Evolutionary conservation across 2,329 filamentous ascomycete genomes (phyloP).

Genomic region (Stagonosporopsis tanaceti): DNA sequence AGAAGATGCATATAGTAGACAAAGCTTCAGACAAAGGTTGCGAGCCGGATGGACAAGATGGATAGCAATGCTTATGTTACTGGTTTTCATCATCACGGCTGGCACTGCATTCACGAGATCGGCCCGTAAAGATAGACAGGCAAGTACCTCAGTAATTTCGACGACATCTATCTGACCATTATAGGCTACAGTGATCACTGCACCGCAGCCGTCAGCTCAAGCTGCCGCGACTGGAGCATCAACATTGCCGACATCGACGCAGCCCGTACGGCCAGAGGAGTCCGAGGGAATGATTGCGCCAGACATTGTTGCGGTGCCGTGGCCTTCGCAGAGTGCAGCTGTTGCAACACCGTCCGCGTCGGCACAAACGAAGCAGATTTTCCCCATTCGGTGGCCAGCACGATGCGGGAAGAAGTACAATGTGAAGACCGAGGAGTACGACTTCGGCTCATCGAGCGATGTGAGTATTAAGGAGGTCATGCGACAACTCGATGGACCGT

Average conservation of each 20-base stretch:
- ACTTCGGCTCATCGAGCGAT: constrained; percentile 34
- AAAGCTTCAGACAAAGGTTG: constrained; percentile 31
- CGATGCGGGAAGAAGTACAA: constrained; percentile 46
- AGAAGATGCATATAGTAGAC: constrained; percentile 32
- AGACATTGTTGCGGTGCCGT: constrained; percentile 15
- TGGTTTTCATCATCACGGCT: constrained; percentile 36
- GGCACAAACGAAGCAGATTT: constrained; percentile 29
- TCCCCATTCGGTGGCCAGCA: constrained; percentile 48
- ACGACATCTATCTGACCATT: neutral
- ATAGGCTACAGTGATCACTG: constrained; percentile 5
- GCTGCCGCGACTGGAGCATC: constrained; percentile 18
- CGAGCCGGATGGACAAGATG: constrained; percentile 34
- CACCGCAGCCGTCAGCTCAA: constrained; percentile 22
- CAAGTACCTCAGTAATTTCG: constrained; percentile 10
- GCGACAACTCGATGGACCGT: constrained; percentile 42
- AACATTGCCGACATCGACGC: constrained; percentile 16
- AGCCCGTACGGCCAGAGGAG: constrained; percentile 2
- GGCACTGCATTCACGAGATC: constrained; percentile 29
- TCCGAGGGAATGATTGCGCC: constrained; percentile 15
- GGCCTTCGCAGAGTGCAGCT: constrained; percentile 26
- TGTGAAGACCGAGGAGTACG: constrained; percentile 40
- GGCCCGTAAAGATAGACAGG: constrained; percentile 29
- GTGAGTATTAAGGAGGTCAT: constrained; percentile 42
- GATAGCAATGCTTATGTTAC: constrained; percentile 27
- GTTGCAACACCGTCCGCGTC: neutral